Conservation (phyloP, 192 early-diverging fungal genomes). For the Linnemannia schmuckeri region DNA sequence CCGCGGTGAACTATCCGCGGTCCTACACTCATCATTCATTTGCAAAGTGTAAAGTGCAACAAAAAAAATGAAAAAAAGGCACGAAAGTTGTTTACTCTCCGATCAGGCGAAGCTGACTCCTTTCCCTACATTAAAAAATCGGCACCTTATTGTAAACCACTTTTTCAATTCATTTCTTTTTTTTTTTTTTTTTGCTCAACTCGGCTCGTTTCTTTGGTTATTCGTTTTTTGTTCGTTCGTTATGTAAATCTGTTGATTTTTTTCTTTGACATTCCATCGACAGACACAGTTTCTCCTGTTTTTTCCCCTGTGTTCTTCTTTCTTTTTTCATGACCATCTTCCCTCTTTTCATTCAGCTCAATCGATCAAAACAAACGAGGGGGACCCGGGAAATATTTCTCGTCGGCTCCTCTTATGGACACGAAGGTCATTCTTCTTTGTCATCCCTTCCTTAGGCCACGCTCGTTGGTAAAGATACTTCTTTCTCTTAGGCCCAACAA, state of each 20-base stretch:
- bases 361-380: neutral
- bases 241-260: neutral
- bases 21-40: neutral
- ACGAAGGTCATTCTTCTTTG: neutral
- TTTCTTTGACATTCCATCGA: neutral
- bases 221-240: neutral
- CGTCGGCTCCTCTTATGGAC: neutral
- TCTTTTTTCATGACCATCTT: neutral
- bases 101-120: slow-evolving; percentile 11
- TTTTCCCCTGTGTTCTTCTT: neutral
- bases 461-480: neutral
- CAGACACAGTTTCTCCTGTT: neutral
- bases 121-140: neutral
- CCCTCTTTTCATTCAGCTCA: neutral
- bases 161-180: slow-evolving; percentile 8
- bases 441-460: neutral
- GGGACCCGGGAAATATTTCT: neutral
- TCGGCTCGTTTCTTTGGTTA: too few species aligned
- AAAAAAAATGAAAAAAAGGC: neutral
- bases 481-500: neutral
- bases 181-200: neutral
- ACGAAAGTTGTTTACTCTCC: neutral
- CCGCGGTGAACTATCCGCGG: neutral
- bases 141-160: neutral
- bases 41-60: neutral